Base-by-base conservation (phyloP, 2,329 filamentous ascomycete species). In the Diplodia intermedia region DNA sequence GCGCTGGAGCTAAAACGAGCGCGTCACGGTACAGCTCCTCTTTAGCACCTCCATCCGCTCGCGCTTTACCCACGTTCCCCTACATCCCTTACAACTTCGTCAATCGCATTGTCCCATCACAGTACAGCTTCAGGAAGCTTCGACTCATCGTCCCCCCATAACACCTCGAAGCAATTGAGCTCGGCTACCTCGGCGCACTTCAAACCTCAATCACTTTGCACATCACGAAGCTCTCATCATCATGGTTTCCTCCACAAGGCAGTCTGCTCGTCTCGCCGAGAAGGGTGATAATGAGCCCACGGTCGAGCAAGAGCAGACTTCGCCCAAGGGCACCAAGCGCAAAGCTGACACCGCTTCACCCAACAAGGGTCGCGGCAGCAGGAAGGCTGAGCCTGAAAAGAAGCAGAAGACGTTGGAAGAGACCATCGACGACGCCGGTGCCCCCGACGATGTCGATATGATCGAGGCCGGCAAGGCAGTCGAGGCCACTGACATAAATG, bases 351-450 rank as follows among this genome's bases (percentile, higher is more conserved):
- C 69, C 53, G 68, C 68, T 52, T 70, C 73, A 5, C 77, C 80
- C 1, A 77, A 80, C 29, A 71, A 79, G 54, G 71, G 79, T 14
- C 83, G 84, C 72, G 80, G 80, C 29, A 75, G 76, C n/a, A 81
- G 79, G 70, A 80, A 82, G 63, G 73, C 72, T 15, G 65, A 68
- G 29, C 68, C 75, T 8, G 67, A 73, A 18, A 83, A 81, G 71
- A 80, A 81, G 69, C 85, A 88, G 73, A 82, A 82, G 71, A 86
- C 83, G 0, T 79, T 87, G 40, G 85, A 88, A 69, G 83, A 86
- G 70, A 82, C 80, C 0, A 75, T 86, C 52, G 77, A 71, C 4
- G 73, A 76, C 53, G 69, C 56, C 26, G 73, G 76, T 29, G 75
- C 72, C 71, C 62, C 69, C 8, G 67, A 71, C 3, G 71, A 73